These are phyloP conservation scores for Vitis vinifera DNA, from an alignment of 164 flowering plant species.

Conservation along the genomic window DNA sequence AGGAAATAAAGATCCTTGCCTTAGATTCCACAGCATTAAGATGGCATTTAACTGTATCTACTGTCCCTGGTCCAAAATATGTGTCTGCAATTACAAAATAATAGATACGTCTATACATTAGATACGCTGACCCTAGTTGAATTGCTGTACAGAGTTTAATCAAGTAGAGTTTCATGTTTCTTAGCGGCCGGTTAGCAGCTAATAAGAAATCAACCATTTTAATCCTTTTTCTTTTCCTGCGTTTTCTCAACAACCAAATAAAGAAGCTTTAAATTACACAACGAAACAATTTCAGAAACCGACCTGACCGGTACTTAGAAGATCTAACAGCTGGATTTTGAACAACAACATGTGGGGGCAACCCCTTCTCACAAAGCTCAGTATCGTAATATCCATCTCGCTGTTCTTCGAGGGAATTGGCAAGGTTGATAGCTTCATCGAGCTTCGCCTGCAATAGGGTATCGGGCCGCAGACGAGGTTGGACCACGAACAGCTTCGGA, in stretches of 20 bases:
- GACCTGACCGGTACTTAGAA: constrained; percentile 59
- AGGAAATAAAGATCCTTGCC: constrained; percentile 41
- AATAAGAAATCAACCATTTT: no score
- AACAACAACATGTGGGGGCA: constrained; percentile 77
- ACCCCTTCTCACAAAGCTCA: constrained; percentile 43
- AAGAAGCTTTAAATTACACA: background rate
- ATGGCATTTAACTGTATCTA: constrained; percentile 70
- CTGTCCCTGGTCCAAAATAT: constrained; percentile 88
- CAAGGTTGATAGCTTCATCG: constrained; percentile 82
- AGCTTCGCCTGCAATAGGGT: constrained; percentile 59
- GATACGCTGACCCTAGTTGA: no score
- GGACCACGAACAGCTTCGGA: constrained; percentile 74
- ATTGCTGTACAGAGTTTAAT: no score
- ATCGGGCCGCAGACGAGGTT: constrained; percentile 73
- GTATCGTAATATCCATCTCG: constrained; percentile 53
- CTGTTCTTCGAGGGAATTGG: constrained; percentile 84
- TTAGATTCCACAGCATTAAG: constrained; percentile 57
- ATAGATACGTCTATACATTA: no score
- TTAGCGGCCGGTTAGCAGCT: no score
- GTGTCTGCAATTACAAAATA: constrained; percentile 48
- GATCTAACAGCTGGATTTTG: constrained; percentile 74
- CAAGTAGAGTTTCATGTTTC: no score
- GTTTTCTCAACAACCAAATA: background rate
- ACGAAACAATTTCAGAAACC: constrained; percentile 3
- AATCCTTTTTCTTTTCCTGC: background rate